Percentiles rank a stretch among this genome's conserved stretches.
Conservation (phyloP, 1,139 yeast species). For the Saccharomyces hybrid region DNA sequence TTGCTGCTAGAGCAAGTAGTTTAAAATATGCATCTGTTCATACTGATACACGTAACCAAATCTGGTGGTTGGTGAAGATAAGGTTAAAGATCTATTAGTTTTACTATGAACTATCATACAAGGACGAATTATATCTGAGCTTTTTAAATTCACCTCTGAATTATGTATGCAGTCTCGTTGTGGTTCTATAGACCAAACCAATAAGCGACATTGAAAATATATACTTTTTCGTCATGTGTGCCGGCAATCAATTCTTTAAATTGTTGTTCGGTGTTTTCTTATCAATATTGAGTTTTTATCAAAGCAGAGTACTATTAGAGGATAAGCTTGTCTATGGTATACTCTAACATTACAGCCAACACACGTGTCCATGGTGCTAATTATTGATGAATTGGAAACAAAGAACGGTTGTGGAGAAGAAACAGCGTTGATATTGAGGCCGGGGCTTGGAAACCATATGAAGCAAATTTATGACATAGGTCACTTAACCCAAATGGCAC, state of each 20-base stretch:
- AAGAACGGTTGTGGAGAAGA: not conserved
- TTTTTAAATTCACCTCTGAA: not conserved
- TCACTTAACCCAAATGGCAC: not conserved
- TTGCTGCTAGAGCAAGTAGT: too few species aligned
- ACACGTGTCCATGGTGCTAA: not conserved
- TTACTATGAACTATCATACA: not conserved
- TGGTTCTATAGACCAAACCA: not conserved
- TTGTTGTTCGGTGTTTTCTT: not conserved
- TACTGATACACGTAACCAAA: not conserved
- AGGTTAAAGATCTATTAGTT: not conserved
- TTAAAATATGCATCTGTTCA: not conserved
- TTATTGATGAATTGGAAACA: not conserved
- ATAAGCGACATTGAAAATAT: not conserved
- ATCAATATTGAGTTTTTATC: not conserved
- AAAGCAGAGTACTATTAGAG: not conserved
- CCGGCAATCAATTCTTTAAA: not conserved
- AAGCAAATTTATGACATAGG: not conserved
- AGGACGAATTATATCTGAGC: not conserved
- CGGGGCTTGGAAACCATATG: not conserved
- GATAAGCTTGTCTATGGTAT: not conserved
- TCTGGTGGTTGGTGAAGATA: not conserved
- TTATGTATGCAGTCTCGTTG: not conserved
- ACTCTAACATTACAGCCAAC: not conserved
- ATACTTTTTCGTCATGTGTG: not conserved
- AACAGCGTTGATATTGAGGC: not conserved